Evolutionary conservation across 2,329 filamentous ascomycete species (phyloP), one percentile per base, ranked within the genome.

Genomic region (Nigrospora osmanthi): DNA sequence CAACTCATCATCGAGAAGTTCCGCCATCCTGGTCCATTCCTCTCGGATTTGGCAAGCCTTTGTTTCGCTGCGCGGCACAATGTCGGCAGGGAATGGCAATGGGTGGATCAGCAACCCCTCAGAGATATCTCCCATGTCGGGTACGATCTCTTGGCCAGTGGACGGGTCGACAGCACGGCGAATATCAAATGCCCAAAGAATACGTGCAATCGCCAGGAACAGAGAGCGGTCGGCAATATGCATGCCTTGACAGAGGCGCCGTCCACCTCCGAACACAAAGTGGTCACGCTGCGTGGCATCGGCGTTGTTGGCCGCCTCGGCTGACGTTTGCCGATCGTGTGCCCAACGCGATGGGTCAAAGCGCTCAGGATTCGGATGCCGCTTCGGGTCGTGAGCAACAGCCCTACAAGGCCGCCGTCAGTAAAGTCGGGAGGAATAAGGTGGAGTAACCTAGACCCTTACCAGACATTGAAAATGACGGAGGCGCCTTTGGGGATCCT

Each of bases 191-290:
- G 63, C 67, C 69, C 71, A 75, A 19, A 74, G 53, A n/a, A 75
- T 62, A 7, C 68, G 59, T 2, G 70, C 60, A 31, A 75, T 68
- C 12, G 57, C 66, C 9, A 77, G 59, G 50, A 72, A 75, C 13
- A 78, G 50, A 11, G 62, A 67, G 6, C 68, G 67, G 45, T 74
- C 70, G 0, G 73, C 74, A 3, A 81, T 63, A 43, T 78, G 72
- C 30, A 76, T 73, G 0, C 78, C 78, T 0, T 70, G 75, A 53
- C 78, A 81, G 36, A 78, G 68, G 19, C 78, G 66, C 6, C 77
- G 65, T 2, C 78, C 77, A 10, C 71, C 72, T 16, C 78, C 77
- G 44, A 78, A 81, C 0, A 66, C 68, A 55, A 75, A 79, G 10
- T 73, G 68, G 40, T 78, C 75, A 13, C 74, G 65, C 52, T 74